These are phyloP conservation scores for Lupinus albus DNA, from an alignment of 306 rosid genomes.

Conservation along the genomic window DNA sequence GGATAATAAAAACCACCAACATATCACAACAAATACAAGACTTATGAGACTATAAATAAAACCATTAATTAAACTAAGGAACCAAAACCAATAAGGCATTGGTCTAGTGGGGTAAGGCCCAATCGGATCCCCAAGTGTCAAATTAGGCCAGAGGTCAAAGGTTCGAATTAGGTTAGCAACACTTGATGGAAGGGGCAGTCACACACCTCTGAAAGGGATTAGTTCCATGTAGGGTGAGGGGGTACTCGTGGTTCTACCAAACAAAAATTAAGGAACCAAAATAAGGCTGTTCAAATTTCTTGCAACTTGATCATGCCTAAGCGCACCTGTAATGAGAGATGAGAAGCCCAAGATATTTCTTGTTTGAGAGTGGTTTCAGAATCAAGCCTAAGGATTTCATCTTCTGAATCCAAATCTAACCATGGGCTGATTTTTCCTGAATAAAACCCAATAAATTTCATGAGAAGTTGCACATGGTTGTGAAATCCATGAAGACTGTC, in stretches of 20 bases:
- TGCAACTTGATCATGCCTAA: constrained; percentile 28
- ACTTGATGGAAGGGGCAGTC: no score
- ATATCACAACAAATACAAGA: neutral
- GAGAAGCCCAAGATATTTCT: constrained; percentile 97
- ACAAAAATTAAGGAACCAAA: constrained; percentile 13
- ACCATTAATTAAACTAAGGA: constrained; percentile 2
- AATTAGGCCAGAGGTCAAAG: no score
- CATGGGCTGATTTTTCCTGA: constrained; percentile 93
- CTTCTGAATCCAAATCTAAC: constrained; percentile 93
- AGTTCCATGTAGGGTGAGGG: no score
- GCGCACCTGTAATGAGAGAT: constrained; percentile 92
- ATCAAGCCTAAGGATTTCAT: constrained; percentile 66
- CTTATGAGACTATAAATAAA: neutral
- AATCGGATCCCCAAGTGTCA: no score
- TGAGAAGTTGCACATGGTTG: constrained; percentile 27
- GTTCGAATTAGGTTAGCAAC: no score
- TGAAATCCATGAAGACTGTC: neutral
- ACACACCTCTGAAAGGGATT: no score
- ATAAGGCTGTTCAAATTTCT: constrained; percentile 5
- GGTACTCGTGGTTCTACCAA: no score
- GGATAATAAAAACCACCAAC: constrained; percentile 14
- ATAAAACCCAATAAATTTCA: constrained; percentile 14
- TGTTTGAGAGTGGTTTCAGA: constrained; percentile 92
- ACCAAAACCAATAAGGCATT: constrained; percentile 28
- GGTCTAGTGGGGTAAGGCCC: no score